phyloP scores from a whole-genome alignment of 2,329 filamentous ascomycete species.

The Scorias spongiosa region DNA sequence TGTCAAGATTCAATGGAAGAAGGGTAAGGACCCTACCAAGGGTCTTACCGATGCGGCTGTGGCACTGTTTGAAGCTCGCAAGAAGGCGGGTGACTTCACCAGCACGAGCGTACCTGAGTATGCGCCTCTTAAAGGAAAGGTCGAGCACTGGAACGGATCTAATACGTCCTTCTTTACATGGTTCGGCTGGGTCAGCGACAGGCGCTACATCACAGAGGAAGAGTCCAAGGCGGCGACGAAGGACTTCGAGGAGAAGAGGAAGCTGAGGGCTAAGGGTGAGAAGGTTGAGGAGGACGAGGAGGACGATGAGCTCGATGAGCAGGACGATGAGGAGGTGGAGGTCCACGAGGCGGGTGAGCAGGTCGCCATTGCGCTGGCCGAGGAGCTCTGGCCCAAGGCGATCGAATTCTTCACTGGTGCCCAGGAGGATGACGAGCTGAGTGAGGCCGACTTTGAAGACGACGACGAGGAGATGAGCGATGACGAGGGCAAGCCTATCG shows the following conservation, averaged over 20 bases:
- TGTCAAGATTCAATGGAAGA: conserved; percentile 67
- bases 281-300: conserved; percentile 25
- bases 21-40: conserved; percentile 64
- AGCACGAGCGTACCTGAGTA: conserved; percentile 38
- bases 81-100: conserved; percentile 28
- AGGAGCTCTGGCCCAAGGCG: conserved; percentile 79
- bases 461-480: conserved; percentile 42
- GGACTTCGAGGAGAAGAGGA: conserved; percentile 44
- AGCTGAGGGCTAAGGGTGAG: conserved; percentile 25
- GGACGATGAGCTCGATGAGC: conserved; percentile 33
- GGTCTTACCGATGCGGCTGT: conserved; percentile 63
- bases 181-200: conserved; percentile 57
- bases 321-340: conserved; percentile 54
- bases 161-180: conserved; percentile 71
- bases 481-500: conserved; percentile 35
- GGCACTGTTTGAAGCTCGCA: conserved; percentile 51
- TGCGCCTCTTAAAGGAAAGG: conserved; percentile 37
- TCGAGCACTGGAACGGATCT: conserved; percentile 27
- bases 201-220: conserved; percentile 55
- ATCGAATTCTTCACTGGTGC: conserved; percentile 74
- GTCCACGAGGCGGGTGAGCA: conserved; percentile 81
- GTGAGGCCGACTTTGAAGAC: conserved; percentile 55
- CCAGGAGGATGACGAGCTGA: conserved; percentile 49
- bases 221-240: conserved; percentile 50
- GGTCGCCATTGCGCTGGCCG: conserved; percentile 62